phyloP scores from a whole-genome alignment of 805 yeast genomes.

The Monosporozyma siamensis region DNA sequence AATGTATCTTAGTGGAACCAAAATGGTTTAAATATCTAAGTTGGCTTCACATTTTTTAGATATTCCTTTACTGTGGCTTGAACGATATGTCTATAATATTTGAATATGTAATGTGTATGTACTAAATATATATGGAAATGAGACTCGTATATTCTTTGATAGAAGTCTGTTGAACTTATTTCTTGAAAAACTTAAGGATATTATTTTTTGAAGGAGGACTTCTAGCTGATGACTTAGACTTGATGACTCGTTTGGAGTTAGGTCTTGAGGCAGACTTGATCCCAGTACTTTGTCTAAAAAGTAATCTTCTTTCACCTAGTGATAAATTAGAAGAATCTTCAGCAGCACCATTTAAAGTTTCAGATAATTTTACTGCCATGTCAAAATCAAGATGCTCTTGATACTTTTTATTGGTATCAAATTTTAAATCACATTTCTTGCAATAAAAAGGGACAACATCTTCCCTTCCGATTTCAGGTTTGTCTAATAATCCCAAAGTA shows the following conservation, averaged over 20 bases:
- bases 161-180: neutral
- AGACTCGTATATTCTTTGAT: neutral
- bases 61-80: no score
- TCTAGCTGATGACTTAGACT: neutral
- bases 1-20: constrained; percentile 75
- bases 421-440: constrained; percentile 14
- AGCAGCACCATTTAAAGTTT: constrained; percentile 32
- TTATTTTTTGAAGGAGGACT: neutral
- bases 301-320: constrained; percentile 23
- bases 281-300: constrained; percentile 7
- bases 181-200: neutral
- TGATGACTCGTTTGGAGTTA: neutral
- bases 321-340: constrained; percentile 20
- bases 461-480: neutral
- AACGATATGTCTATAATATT: neutral
- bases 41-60: constrained; percentile 37
- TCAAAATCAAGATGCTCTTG: constrained; percentile 49
- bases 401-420: constrained; percentile 12
- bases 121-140: no score
- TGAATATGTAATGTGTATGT: no score
- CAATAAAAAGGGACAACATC: constrained; percentile 10
- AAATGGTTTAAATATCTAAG: constrained; percentile 70
- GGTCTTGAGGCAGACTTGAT: neutral
- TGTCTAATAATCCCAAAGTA: neutral
- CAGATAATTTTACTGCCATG: constrained; percentile 41